Conservation (phyloP, 805 yeast species). For the Nakazawaea holstii region DNA sequence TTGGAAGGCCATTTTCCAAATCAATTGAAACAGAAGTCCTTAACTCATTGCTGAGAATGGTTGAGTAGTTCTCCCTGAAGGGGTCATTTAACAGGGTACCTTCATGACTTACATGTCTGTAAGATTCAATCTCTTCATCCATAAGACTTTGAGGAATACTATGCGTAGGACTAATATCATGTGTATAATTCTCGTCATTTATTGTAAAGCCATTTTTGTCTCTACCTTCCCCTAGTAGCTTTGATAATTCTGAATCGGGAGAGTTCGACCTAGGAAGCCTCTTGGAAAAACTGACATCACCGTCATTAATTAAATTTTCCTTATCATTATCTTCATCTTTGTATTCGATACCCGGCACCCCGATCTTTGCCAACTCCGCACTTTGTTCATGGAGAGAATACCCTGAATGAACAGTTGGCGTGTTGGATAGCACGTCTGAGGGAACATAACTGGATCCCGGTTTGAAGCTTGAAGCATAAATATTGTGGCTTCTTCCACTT, state of each 20-base stretch:
- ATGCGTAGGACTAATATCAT: slow-evolving; percentile 5
- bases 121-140: slow-evolving; percentile 2
- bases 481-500: slow-evolving; percentile 8
- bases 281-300: not conserved
- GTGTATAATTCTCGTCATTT: not conserved
- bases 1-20: slow-evolving; percentile 9
- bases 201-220: not conserved
- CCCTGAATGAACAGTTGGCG: slow-evolving; percentile 43
- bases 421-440: not conserved
- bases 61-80: slow-evolving; percentile 3
- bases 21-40: slow-evolving; percentile 11
- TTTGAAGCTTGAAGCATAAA: slow-evolving; percentile 5
- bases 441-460: not conserved
- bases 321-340: slow-evolving; percentile 12
- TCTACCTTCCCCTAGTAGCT: slow-evolving; percentile 3
- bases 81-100: slow-evolving; percentile 8
- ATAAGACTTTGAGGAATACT: not conserved
- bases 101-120: not conserved
- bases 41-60: slow-evolving; percentile 1
- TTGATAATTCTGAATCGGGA: slow-evolving; percentile 10
- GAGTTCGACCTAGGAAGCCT: not conserved
- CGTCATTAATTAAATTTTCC: not conserved
- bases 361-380: slow-evolving; percentile 51
- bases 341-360: slow-evolving; percentile 35
- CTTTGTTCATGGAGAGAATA: slow-evolving; percentile 50